A percentile compares a stretch with the other conserved stretches of the same genome.
Conservation (phyloP, 306 rosid species). For the Inga oerstediana region DNA sequence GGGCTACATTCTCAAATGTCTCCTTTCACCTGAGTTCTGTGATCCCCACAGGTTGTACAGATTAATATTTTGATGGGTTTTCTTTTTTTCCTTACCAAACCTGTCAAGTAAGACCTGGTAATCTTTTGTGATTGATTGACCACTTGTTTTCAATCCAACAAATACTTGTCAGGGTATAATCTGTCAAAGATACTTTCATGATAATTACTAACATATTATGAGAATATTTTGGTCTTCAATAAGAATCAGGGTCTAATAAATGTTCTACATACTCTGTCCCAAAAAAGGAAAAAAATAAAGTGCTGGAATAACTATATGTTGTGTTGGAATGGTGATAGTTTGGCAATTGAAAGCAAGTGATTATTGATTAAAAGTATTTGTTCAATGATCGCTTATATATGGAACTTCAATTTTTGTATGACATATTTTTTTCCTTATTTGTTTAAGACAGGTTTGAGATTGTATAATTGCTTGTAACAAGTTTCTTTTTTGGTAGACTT, state of each 20-base stretch:
- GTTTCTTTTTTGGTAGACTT: neutral
- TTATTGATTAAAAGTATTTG: neutral
- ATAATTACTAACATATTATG: neutral
- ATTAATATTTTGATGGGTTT: constrained; percentile 11
- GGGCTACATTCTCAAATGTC: constrained; percentile 96
- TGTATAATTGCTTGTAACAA: neutral
- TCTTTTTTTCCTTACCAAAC: constrained; percentile 8
- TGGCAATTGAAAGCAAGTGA: neutral
- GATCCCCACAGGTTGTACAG: constrained; percentile 85
- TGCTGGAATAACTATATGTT: neutral
- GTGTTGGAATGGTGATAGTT: neutral
- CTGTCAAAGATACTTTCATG: neutral
- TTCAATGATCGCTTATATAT: neutral
- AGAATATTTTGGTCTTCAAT: neutral
- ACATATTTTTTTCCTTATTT: neutral
- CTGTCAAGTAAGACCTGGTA: neutral
- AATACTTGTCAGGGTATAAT: neutral
- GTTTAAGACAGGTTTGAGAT: neutral
- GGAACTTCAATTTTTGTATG: neutral
- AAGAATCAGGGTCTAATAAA: neutral
- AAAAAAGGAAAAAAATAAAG: neutral
- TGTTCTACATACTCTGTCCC: neutral
- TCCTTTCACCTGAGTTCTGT: constrained; percentile 94
- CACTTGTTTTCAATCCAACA: neutral
- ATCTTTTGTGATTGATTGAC: constrained; percentile 7